Evolutionary conservation across 257 asterid species (phyloP).

Genomic region (Gentiana straminea): DNA sequence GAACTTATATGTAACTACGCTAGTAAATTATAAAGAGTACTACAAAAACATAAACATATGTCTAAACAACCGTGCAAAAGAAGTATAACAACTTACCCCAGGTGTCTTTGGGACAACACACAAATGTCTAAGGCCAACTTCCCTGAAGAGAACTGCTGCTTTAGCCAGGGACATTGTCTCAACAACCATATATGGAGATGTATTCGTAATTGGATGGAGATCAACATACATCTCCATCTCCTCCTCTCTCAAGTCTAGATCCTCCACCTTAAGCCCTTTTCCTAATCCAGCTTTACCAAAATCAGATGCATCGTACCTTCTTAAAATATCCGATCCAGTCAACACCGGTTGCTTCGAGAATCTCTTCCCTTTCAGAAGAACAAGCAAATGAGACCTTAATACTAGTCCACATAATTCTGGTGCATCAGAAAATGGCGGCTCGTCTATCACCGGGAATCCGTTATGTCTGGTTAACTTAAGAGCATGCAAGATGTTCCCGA

Average conservation of each 20-base stretch:
- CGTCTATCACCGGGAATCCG: slow-evolving; percentile 81
- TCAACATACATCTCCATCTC: slow-evolving; percentile 91
- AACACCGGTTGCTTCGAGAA: slow-evolving; percentile 38
- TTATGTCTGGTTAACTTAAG: slow-evolving; percentile 56
- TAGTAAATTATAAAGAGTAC: too few relatives aligned
- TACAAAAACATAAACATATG: too few relatives aligned
- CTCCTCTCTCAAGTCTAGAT: slow-evolving; percentile 48
- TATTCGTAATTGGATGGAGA: slow-evolving; percentile 76
- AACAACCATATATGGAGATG: slow-evolving; percentile 84
- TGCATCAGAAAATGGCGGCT: slow-evolving; percentile 69
- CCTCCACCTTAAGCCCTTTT: slow-evolving; percentile 76
- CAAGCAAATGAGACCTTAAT: slow-evolving; percentile 73
- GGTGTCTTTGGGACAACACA: slow-evolving; percentile 79
- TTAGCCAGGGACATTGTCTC: slow-evolving; percentile 95
- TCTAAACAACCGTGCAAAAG: not conserved
- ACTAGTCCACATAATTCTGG: slow-evolving; percentile 77
- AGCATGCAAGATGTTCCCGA: slow-evolving; percentile 58
- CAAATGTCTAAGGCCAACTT: slow-evolving; percentile 80
- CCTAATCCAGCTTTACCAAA: slow-evolving; percentile 92
- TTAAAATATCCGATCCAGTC: slow-evolving; percentile 36
- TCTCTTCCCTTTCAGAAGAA: slow-evolving; percentile 47
- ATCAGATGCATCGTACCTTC: slow-evolving; percentile 48
- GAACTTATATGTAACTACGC: too few relatives aligned
- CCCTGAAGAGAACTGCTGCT: slow-evolving; percentile 77
- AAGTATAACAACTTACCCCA: slow-evolving; percentile 33